A percentile compares a stretch with the other conserved stretches of the same genome.
phyloP scores from a whole-genome alignment of 352 stramenopile genomes.

The Blastocystis sp. region DNA sequence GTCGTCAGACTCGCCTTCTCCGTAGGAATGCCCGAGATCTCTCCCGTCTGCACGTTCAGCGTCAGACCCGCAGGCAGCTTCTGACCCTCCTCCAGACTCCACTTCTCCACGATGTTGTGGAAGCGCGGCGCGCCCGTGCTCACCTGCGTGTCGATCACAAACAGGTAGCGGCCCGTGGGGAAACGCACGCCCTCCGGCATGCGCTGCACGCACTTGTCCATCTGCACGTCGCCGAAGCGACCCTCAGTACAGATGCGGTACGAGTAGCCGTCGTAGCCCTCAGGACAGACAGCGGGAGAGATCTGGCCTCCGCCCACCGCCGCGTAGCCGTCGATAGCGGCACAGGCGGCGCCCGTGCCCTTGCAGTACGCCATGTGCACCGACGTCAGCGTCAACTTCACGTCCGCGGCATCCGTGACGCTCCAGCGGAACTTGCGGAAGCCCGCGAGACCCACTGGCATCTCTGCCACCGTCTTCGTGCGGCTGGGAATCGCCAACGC shows the following conservation, averaged over 20 bases:
- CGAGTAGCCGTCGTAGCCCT: slow-evolving; percentile 42
- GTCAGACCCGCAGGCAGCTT: not conserved
- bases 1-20: not conserved
- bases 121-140: not conserved
- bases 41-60: not conserved
- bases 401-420: not conserved
- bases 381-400: not conserved
- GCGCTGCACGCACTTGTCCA: not conserved
- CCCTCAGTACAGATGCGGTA: not conserved
- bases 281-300: not conserved
- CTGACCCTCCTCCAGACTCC: not conserved
- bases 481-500: not conserved
- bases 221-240: not conserved
- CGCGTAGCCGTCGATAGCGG: not conserved
- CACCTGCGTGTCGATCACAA: slow-evolving; percentile 37
- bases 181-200: not conserved
- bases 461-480: not conserved
- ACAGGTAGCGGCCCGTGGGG: not conserved
- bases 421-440: not conserved
- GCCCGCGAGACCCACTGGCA: not conserved
- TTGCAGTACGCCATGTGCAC: slow-evolving; percentile 2
- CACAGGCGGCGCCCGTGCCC: not conserved
- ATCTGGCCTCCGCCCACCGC: slow-evolving; percentile 6
- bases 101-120: slow-evolving; percentile 13
- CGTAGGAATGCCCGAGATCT: not conserved